Base-by-base conservation (phyloP, 129 eudicot genomes). In the Pseudognaphalium luteoalbum region DNA sequence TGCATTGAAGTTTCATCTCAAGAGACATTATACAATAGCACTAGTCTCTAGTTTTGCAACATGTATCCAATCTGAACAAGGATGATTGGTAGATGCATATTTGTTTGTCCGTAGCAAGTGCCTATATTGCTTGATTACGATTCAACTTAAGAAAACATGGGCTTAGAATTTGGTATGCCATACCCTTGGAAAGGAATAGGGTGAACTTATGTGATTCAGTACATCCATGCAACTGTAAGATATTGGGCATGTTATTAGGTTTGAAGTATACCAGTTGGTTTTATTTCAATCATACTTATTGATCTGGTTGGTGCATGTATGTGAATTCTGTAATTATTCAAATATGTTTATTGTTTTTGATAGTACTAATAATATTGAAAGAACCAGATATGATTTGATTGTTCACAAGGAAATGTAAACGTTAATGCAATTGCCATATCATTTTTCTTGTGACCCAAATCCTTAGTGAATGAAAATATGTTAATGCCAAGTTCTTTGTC, bases 251-350 rank as follows among this genome's bases (percentile, higher is more conserved):
- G 19, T 57, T 57, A 57, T 6, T 57, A 57, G 62, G 12, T 57
- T 57, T 57, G 62, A 21, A 21, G 20, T 57, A 8, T 20, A 57
- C 12, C 20, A 6, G 29, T 29, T 63, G 44, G 44, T 22, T 70
- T 28, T 50, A 29, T 12, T 70, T 72, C 34, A 72, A 30, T 72
- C 66, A 11, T 65, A 25, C 66, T 52, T 72, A 76, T 63, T 76
- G 56, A 51, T 66, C 50, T 76, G 52, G 66, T 50, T 66, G 32
- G 62, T 56, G 22, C 65, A 39, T 29, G 61, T 4, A 28, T 12
- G 32, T 76, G 63, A 9, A n/a, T 64, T 75, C 17, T 76, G 52
- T 76, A 32, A 8, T 32, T 32, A 51, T 32, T 61, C 63, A 30
- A 37, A 22, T 63, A 30, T 32, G 15, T 3, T 75, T 19, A 2